Percentiles rank a stretch among this genome's conserved stretches.
Evolutionary conservation across 371 early-diverging fungal species (phyloP).

Genomic region (Saksenaea oblongispora): DNA sequence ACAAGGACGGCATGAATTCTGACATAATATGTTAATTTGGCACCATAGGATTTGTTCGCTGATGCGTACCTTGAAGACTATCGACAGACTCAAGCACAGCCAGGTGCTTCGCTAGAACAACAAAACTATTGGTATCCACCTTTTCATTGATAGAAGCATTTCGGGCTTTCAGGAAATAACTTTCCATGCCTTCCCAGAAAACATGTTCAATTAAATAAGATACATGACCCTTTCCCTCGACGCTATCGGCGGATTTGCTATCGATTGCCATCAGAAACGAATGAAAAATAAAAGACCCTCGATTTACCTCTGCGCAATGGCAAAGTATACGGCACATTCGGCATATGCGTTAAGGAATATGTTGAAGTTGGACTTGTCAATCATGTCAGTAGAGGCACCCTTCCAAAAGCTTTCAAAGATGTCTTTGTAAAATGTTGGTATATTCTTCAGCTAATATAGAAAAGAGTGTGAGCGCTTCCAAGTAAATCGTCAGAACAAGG

Average conservation of each 20-base stretch:
- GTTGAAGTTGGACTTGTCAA: constrained; percentile 55
- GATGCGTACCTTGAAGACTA: constrained; percentile 19
- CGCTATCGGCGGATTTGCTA: constrained; percentile 18
- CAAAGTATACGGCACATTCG: constrained; percentile 61
- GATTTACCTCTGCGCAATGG: constrained; percentile 50
- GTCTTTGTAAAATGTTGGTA: constrained; percentile 54
- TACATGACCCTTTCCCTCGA: neutral
- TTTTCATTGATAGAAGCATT: constrained; percentile 26
- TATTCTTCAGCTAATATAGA: constrained; percentile 25
- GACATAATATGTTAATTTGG: neutral
- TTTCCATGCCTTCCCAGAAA: constrained; percentile 20
- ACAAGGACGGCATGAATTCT: constrained; percentile 11
- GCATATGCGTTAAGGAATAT: constrained; percentile 63
- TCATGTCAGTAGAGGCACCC: constrained; percentile 49
- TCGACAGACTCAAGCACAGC: constrained; percentile 22
- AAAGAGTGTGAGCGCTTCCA: constrained; percentile 19
- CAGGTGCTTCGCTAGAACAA: constrained; percentile 32
- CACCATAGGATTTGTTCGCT: neutral
- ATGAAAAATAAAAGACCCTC: no score
- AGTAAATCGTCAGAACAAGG: constrained; percentile 9
- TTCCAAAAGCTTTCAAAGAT: constrained; percentile 73
- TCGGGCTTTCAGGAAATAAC: constrained; percentile 18
- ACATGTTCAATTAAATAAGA: constrained; percentile 15
- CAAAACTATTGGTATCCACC: constrained; percentile 17
- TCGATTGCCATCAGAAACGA: neutral